Evolutionary conservation across 2,329 filamentous ascomycete species (phyloP).

Genomic region (Exophiala calicioides): DNA sequence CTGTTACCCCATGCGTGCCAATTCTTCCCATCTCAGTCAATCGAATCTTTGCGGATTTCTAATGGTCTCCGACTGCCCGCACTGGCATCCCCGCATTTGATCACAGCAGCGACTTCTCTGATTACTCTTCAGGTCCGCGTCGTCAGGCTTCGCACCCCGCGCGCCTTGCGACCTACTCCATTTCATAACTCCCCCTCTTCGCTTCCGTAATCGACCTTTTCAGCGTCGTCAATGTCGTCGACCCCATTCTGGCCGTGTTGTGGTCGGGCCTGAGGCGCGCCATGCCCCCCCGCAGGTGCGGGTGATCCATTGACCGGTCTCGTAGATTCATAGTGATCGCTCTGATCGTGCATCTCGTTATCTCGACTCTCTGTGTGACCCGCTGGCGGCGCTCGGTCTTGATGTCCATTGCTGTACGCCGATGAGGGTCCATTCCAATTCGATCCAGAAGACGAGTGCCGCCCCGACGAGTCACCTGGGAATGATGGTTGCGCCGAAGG

Average conservation of each 20-base stretch:
- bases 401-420: slow-evolving; percentile 20
- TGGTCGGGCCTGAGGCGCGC: neutral
- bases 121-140: neutral
- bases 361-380: slow-evolving; percentile 18
- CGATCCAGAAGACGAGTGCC: slow-evolving; percentile 20
- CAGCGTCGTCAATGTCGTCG: slow-evolving; percentile 25
- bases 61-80: neutral
- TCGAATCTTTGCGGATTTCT: neutral
- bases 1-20: slow-evolving; percentile 2
- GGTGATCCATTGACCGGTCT: slow-evolving; percentile 4
- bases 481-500: slow-evolving; percentile 11
- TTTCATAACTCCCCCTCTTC: slow-evolving; percentile 46
- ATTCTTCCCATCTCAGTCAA: no score
- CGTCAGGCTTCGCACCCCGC: neutral
- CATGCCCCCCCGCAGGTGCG: slow-evolving; percentile 12
- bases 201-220: slow-evolving; percentile 41
- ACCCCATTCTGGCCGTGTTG: slow-evolving; percentile 5
- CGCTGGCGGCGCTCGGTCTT: slow-evolving; percentile 20
- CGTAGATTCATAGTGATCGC: slow-evolving; percentile 7
- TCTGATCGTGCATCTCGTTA: slow-evolving; percentile 11
- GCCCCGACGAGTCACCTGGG: slow-evolving; percentile 2
- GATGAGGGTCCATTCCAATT: slow-evolving; percentile 16
- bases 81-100: neutral
- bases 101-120: no score
- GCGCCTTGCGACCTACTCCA: neutral